Evolutionary conservation across 179 eudicot genomes (phyloP).

Genomic region (Spinacia oleracea): DNA sequence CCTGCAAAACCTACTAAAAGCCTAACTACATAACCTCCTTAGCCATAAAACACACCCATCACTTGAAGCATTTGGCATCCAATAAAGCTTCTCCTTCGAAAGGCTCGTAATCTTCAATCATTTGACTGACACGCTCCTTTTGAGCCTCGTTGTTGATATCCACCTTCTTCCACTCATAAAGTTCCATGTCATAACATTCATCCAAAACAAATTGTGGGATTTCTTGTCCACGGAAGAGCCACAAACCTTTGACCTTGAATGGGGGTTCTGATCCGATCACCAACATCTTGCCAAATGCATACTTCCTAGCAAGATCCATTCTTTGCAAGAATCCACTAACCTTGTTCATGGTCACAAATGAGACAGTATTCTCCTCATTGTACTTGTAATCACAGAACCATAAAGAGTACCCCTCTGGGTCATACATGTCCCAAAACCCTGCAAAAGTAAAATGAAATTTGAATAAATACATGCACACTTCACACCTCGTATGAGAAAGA

Average conservation of each 20-base stretch:
- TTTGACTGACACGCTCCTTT: constrained; percentile 68
- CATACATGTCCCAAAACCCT: constrained; percentile 88
- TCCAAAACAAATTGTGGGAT: constrained; percentile 74
- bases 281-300: constrained; percentile 90
- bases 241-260: constrained; percentile 79
- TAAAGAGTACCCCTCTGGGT: constrained; percentile 81
- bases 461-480: background rate
- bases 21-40: background rate
- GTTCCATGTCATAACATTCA: constrained; percentile 83
- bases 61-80: constrained; percentile 74
- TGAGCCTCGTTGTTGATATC: constrained; percentile 63
- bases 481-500: background rate
- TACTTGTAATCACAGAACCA: constrained; percentile 85
- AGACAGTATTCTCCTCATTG: constrained; percentile 72
- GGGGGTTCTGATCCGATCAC: constrained; percentile 75
- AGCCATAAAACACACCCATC: constrained; percentile 13
- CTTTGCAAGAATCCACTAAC: constrained; percentile 81
- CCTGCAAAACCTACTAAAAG: background rate
- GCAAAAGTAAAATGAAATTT: constrained; percentile 1
- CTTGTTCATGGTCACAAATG: constrained; percentile 75
- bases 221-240: constrained; percentile 85
- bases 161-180: constrained; percentile 71
- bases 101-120: constrained; percentile 83
- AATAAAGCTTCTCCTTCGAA: constrained; percentile 70
- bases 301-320: constrained; percentile 86